Percentiles rank a stretch among this genome's conserved stretches.
Evolutionary conservation across 352 stramenopile genomes (phyloP).

Genomic region (Paralagenidium karlingii): DNA sequence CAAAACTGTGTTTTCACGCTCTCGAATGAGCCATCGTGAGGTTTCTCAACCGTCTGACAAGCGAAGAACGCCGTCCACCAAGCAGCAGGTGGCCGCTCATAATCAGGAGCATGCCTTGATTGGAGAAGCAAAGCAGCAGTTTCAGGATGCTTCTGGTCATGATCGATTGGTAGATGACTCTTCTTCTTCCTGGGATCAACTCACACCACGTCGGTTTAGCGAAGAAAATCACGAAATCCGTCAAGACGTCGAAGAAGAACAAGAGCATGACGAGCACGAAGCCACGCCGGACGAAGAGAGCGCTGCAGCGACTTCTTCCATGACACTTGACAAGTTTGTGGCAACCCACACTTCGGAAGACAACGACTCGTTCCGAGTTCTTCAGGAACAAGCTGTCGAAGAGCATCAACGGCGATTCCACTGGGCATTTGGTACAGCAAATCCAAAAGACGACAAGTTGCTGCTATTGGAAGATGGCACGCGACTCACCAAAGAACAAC

Average conservation of each 20-base stretch:
- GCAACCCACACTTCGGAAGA: constrained; percentile 77
- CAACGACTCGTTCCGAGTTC: constrained; percentile 61
- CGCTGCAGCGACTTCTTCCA: constrained; percentile 3
- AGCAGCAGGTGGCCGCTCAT: too few relatives aligned
- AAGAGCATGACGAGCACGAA: background rate
- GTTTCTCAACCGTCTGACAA: too few relatives aligned
- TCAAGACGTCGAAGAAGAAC: background rate
- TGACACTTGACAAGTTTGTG: constrained; percentile 68
- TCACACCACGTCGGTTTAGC: constrained; percentile 17
- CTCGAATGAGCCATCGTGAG: too few relatives aligned
- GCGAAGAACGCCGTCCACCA: too few relatives aligned
- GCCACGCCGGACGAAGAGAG: background rate
- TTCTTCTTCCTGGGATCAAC: constrained; percentile 42
- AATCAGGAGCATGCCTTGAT: too few relatives aligned
- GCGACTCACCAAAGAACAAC: constrained; percentile 58
- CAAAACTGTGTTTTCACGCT: too few relatives aligned
- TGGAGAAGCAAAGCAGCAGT: too few relatives aligned
- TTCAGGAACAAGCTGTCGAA: constrained; percentile 59
- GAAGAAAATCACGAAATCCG: constrained; percentile 1
- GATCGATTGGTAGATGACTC: too few relatives aligned
- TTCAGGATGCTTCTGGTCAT: too few relatives aligned
- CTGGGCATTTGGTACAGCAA: constrained; percentile 60
- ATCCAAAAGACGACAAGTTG: constrained; percentile 39
- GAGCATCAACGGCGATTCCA: constrained; percentile 58
- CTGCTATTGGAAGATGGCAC: constrained; percentile 54